A percentile compares a stretch with the other conserved stretches of the same genome.
These are phyloP conservation scores for Fusarium algeriense DNA, from an alignment of 2,329 filamentous ascomycete genomes.

Conservation along the genomic window DNA sequence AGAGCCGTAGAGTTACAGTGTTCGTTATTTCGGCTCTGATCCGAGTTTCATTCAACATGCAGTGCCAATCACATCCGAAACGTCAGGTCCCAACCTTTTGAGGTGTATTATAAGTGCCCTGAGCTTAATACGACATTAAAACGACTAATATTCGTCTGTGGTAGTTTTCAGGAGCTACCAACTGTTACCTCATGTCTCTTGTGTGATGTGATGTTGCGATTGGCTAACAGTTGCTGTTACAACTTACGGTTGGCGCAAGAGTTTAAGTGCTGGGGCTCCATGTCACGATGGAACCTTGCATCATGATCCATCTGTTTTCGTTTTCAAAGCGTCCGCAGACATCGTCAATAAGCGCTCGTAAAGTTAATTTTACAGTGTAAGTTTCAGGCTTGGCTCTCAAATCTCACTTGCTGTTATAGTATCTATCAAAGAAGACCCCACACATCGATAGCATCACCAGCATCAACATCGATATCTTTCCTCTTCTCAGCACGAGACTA, in stretches of 20 bases:
- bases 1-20: slow-evolving; percentile 1
- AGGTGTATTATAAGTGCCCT: slow-evolving; percentile 17
- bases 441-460: background rate
- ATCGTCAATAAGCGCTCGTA: slow-evolving; percentile 10
- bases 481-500: slow-evolving; percentile 16
- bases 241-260: slow-evolving; percentile 8
- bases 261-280: background rate
- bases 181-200: background rate
- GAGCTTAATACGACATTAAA: slow-evolving; percentile 14
- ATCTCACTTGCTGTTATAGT: background rate
- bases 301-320: slow-evolving; percentile 15
- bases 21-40: slow-evolving; percentile 26
- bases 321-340: background rate
- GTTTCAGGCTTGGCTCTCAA: slow-evolving; percentile 7
- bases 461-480: background rate
- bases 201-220: slow-evolving; percentile 26
- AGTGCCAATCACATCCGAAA: slow-evolving; percentile 23
- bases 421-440: background rate
- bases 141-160: slow-evolving; percentile 1
- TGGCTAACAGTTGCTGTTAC: slow-evolving; percentile 12
- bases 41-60: slow-evolving; percentile 22
- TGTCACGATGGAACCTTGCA: slow-evolving; percentile 7
- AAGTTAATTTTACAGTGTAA: background rate
- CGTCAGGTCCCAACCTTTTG: background rate
- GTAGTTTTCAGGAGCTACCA: background rate